Evolutionary conservation across 352 stramenopile species (phyloP), one percentile per base, ranked within the genome.

Genomic region (Phytopythium chamaehyphon): DNA sequence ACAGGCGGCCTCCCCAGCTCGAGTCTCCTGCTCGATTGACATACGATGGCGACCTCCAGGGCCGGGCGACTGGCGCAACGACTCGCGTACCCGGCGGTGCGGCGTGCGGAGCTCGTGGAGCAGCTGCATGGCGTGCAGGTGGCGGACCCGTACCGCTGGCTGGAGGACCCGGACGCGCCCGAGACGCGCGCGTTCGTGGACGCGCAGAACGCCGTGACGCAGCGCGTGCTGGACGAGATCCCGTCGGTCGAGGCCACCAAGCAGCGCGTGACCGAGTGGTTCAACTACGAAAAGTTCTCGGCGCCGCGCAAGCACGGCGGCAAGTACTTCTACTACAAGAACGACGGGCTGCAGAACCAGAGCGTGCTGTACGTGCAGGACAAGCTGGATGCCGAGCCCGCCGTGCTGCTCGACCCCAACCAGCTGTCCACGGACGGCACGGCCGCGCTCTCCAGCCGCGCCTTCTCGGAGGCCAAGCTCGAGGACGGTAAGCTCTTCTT

Each of bases 261-360:
- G 57, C 55, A 66, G 44, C 78, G 85, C 31, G 72, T 94, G 59
- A 91, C 76, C 36, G 78, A 93, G 45, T 68, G 95, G 0, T 96
- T 91, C 64, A 88, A 93, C 66, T 95, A 95, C 52, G 85, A 95
- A 59, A 94, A 95, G 58, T 94, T 72, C 63, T 87, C 81, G 45
- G 82, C 71, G 15, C 84, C 85, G 8, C 61, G 69, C 42, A 88
- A 93, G 58, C 58, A 88, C 59, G 83, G 78, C 12, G 62, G 71
- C 54, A 87, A 88, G 60, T 96, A 93, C 65, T 69, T 88, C 2
- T 95, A 88, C 54, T 77, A 76, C 45, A 90, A 95, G 64, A 95
- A 96, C 68, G 72, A 90, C 47, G 86, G 86, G 7, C 72, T 96
- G 36, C 82, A 94, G 67, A 93, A 94, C 68, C 86, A 96, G 67